A percentile compares a stretch with the other conserved stretches of the same genome.
Conservation (phyloP, 495 filamentous ascomycete species). For the Tirmania nivea region DNA sequence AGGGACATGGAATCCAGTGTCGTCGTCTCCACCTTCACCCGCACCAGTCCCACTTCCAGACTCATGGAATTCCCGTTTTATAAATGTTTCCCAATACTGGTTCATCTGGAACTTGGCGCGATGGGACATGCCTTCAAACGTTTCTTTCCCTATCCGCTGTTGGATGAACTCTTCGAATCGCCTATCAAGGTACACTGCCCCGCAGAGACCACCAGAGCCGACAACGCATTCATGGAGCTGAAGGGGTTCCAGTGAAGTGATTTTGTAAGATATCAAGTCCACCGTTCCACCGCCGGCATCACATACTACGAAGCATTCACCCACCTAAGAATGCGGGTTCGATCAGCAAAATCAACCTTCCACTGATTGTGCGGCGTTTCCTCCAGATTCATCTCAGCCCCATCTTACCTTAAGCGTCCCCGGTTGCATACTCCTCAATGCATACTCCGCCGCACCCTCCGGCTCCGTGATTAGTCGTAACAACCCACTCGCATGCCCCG, state of each 20-base stretch:
- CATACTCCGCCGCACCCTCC: constrained; percentile 29
- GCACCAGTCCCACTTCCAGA: constrained; percentile 18
- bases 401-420: constrained; percentile 19
- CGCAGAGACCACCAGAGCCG: constrained; percentile 41
- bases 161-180: constrained; percentile 46
- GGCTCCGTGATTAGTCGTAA: constrained; percentile 26
- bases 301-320: constrained; percentile 28
- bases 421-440: constrained; percentile 36
- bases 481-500: background rate
- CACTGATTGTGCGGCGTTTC: background rate
- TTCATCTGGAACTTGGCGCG: constrained; percentile 37
- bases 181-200: constrained; percentile 48
- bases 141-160: constrained; percentile 31
- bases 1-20: constrained; percentile 15
- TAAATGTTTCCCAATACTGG: constrained; percentile 41
- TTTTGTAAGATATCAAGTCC: constrained; percentile 30
- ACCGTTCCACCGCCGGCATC: constrained; percentile 41
- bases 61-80: constrained; percentile 54
- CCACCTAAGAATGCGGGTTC: background rate
- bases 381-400: background rate
- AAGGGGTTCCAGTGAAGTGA: constrained; percentile 28
- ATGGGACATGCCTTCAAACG: constrained; percentile 37
- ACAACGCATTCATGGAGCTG: constrained; percentile 28
- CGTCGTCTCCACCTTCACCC: constrained; percentile 2
- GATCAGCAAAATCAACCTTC: background rate